Conservation (phyloP, 2,329 filamentous ascomycete genomes). For the Nectriaceae sp. region DNA sequence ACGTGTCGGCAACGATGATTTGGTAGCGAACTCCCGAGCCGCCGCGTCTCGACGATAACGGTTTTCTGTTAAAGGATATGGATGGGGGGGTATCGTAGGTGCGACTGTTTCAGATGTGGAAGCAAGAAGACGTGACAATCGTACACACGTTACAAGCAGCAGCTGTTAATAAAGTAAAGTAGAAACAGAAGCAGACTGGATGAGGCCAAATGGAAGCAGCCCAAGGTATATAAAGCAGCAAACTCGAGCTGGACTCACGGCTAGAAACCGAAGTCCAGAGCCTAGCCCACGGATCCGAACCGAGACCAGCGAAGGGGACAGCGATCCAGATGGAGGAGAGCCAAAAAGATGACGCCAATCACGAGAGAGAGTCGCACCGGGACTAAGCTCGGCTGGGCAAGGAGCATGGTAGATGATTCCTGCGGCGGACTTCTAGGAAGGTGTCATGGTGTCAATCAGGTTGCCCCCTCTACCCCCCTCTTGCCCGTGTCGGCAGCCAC, state of each 20-base stretch:
- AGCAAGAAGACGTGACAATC: not conserved
- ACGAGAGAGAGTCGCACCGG: not conserved
- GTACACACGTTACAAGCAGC: not conserved
- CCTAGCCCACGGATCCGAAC: not conserved
- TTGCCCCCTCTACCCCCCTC: not conserved
- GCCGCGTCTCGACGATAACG: constrained; percentile 9
- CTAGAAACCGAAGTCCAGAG: not conserved
- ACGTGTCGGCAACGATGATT: constrained; percentile 33
- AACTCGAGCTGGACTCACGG: not conserved
- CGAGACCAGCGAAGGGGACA: not conserved
- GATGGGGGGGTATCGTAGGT: not conserved
- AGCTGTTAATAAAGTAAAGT: not conserved
- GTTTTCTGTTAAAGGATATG: not conserved
- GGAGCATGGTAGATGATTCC: not conserved
- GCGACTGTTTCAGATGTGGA: not conserved
- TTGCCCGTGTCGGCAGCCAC: constrained; percentile 33
- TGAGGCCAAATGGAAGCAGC: not conserved
- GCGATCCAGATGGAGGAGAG: not conserved
- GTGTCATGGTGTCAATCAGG: not conserved
- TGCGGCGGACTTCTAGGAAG: not conserved
- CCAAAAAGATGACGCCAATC: not conserved
- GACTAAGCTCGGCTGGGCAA: not conserved
- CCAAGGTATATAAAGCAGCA: not conserved
- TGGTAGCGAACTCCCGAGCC: constrained; percentile 10
- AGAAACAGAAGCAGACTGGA: not conserved